These are phyloP conservation scores for Nymphaea thermarum DNA, from an alignment of 164 flowering plant genomes.

Conservation along the genomic window DNA sequence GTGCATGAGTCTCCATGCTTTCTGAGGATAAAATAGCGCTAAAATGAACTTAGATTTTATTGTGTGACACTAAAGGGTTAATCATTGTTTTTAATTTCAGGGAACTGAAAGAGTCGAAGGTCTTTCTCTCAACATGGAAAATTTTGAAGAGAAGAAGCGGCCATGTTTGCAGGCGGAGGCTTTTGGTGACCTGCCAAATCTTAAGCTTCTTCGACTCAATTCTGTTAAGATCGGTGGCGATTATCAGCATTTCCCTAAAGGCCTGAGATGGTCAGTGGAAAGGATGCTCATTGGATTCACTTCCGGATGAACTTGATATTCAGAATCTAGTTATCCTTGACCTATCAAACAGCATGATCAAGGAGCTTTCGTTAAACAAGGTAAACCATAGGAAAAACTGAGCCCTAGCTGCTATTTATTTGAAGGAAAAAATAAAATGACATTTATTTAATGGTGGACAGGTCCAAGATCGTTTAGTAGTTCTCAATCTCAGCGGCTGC, in stretches of 20 bases:
- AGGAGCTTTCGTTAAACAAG: background rate
- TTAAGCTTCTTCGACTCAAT: background rate
- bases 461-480: background rate
- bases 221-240: background rate
- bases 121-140: background rate
- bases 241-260: background rate
- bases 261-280: background rate
- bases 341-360: background rate
- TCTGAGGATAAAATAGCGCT: too few species aligned
- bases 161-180: background rate
- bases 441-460: background rate
- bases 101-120: background rate
- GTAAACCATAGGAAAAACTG: too few species aligned
- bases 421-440: background rate
- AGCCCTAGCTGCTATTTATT: background rate
- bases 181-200: background rate
- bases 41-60: too few species aligned
- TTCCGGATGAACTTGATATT: background rate
- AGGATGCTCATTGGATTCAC: background rate
- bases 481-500: background rate
- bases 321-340: background rate
- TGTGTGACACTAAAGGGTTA: too few species aligned
- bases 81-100: background rate
- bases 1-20: too few species aligned
- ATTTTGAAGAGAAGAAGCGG: background rate